A percentile compares a stretch with the other conserved stretches of the same genome.
Conservation (phyloP, 2,329 filamentous ascomycete genomes). For the Niveomyces coronatus region DNA sequence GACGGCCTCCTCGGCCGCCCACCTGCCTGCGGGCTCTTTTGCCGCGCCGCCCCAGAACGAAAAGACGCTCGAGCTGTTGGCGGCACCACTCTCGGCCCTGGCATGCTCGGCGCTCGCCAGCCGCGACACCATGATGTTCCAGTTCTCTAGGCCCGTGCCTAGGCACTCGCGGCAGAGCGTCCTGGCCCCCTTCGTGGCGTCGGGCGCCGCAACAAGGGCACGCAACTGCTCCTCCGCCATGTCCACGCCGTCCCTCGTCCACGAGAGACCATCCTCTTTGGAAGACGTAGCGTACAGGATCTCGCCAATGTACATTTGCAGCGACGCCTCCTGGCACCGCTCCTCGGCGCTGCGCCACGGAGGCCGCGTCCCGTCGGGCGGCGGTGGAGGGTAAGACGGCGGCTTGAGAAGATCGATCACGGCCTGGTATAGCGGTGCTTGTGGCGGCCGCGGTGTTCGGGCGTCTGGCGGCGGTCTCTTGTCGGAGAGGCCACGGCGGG, state of each 20-base stretch:
- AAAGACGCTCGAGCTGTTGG: constrained; percentile 21
- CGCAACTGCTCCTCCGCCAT: constrained; percentile 61
- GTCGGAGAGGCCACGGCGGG: constrained; percentile 52
- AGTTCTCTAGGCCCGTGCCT: constrained; percentile 65
- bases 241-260: constrained; percentile 84
- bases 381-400: constrained; percentile 60
- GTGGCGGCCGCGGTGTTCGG: constrained; percentile 5
- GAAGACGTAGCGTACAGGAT: constrained; percentile 63
- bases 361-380: constrained; percentile 56
- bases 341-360: constrained; percentile 55
- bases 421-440: constrained; percentile 13
- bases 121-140: constrained; percentile 66
- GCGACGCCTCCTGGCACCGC: constrained; percentile 72
- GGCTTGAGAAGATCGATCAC: constrained; percentile 23
- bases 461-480: constrained; percentile 18
- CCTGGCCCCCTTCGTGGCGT: constrained; percentile 20
- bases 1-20: constrained; percentile 45
- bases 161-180: constrained; percentile 69
- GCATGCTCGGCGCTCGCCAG: constrained; percentile 44
- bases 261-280: constrained; percentile 65
- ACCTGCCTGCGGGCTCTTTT: constrained; percentile 32
- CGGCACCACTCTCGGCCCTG: constrained; percentile 26
- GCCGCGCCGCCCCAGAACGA: constrained; percentile 27
- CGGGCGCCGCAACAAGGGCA: constrained; percentile 22
- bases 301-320: constrained; percentile 88